Evolutionary conservation across 1,139 yeast species (phyloP).

Genomic region (Saccharomycopsis hybrid): DNA sequence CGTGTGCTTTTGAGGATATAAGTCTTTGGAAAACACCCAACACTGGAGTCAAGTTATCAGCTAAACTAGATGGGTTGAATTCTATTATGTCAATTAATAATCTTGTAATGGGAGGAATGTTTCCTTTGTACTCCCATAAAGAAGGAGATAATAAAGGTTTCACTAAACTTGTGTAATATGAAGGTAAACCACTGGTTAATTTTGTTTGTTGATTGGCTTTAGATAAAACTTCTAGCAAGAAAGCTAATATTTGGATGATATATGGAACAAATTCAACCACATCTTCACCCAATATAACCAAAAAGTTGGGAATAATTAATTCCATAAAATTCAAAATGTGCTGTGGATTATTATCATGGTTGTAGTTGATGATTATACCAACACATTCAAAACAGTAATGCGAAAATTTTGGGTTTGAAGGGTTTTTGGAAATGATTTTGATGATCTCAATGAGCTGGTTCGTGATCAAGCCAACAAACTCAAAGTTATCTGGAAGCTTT

Average conservation of each 20-base stretch:
- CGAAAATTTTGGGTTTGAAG: slow-evolving; percentile 89
- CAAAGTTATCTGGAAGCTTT: slow-evolving; percentile 1
- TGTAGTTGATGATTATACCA: slow-evolving; percentile 64
- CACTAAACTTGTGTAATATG: slow-evolving; percentile 55
- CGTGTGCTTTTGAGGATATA: slow-evolving; percentile 78
- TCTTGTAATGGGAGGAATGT: slow-evolving; percentile 87
- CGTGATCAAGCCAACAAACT: slow-evolving; percentile 25
- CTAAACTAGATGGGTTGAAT: slow-evolving; percentile 51
- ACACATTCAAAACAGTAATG: slow-evolving; percentile 91
- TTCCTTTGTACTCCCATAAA: slow-evolving; percentile 90
- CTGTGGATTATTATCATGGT: slow-evolving; percentile 26
- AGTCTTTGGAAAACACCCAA: slow-evolving; percentile 96
- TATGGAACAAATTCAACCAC: slow-evolving; percentile 94
- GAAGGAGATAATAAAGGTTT: slow-evolving; percentile 82
- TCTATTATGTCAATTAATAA: slow-evolving; percentile 65
- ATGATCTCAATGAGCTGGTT: slow-evolving; percentile 64
- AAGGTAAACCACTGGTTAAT: slow-evolving; percentile 42
- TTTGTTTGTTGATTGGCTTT: slow-evolving; percentile 24
- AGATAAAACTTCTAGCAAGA: slow-evolving; percentile 61
- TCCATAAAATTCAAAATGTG: slow-evolving; percentile 43
- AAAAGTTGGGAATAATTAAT: slow-evolving; percentile 57
- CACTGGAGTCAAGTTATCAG: slow-evolving; percentile 57
- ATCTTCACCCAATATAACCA: slow-evolving; percentile 68
- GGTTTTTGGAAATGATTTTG: slow-evolving; percentile 71
- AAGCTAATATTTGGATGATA: slow-evolving; percentile 82